Evolutionary conservation across 1,284 basidiomycete genomes (phyloP).

Genomic region (Trametes sp.): DNA sequence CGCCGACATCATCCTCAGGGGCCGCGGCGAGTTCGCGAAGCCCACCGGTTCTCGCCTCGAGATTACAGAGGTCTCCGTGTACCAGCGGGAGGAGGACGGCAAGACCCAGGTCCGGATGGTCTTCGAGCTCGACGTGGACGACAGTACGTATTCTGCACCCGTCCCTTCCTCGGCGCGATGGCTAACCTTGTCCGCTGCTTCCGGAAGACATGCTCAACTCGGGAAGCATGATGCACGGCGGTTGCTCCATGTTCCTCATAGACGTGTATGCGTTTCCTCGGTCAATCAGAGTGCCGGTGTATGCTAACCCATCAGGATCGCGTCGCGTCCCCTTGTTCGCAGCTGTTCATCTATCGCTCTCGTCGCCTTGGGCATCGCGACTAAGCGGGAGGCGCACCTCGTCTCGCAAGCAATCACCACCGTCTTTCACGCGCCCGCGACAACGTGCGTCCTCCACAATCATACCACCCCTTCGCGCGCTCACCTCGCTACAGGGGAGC

Average conservation of each 20-base stretch:
- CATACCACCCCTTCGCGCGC: background rate
- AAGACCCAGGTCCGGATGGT: constrained; percentile 22
- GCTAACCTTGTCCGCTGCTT: background rate
- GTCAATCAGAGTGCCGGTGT: background rate
- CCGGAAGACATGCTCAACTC: constrained; percentile 26
- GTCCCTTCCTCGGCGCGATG: too few species aligned
- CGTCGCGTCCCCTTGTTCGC: background rate
- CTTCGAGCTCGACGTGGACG: constrained; percentile 17
- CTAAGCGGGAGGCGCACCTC: constrained; percentile 64
- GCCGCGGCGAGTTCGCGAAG: constrained; percentile 16
- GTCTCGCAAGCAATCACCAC: constrained; percentile 74
- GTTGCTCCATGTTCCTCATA: constrained; percentile 25
- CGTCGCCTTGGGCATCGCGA: constrained; percentile 64
- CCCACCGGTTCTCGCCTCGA: constrained; percentile 16
- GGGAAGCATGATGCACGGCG: constrained; percentile 17
- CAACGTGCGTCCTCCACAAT: constrained; percentile 49
- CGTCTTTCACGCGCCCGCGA: constrained; percentile 68
- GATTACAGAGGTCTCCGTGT: constrained; percentile 15
- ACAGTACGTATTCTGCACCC: constrained; percentile 11
- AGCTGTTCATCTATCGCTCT: constrained; percentile 71
- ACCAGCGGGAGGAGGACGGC: constrained; percentile 20
- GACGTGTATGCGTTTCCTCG: constrained; percentile 18
- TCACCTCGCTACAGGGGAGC: constrained; percentile 1
- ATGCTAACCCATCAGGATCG: too few species aligned
- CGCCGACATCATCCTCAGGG: constrained; percentile 17